A percentile compares a stretch with the other conserved stretches of the same genome.
Conservation (phyloP, 108 stramenopile genomes). For the Ochromonas danica region DNA sequence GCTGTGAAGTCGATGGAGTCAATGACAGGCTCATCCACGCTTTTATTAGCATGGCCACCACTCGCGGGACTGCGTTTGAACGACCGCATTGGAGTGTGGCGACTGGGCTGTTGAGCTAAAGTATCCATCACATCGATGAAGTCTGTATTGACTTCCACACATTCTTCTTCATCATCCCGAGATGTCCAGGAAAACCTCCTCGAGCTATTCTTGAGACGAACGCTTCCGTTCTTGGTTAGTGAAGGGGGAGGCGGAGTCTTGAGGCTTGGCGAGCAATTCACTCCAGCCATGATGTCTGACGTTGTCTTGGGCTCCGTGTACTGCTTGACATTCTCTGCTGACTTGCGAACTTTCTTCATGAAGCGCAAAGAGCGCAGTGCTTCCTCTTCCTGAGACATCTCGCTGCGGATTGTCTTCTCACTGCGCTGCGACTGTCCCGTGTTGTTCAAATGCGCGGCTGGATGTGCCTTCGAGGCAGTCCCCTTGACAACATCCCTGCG, state of each 20-base stretch:
- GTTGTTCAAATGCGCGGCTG: too few species aligned
- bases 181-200: not conserved
- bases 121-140: slow-evolving; percentile 57
- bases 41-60: not conserved
- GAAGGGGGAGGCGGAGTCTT: not conserved
- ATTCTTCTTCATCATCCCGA: slow-evolving; percentile 11
- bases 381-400: slow-evolving; percentile 28
- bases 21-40: not conserved
- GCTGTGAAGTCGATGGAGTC: not conserved
- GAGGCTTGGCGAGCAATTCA: not conserved
- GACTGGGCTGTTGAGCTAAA: slow-evolving; percentile 43
- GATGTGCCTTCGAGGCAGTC: too few species aligned
- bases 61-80: too few species aligned
- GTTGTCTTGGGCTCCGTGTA: not conserved
- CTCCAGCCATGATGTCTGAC: not conserved
- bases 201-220: not conserved
- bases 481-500: too few species aligned
- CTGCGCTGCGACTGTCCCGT: not conserved
- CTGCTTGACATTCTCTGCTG: not conserved
- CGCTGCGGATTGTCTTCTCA: not conserved
- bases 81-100: too few species aligned
- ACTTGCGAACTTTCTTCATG: not conserved
- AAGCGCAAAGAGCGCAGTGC: not conserved
- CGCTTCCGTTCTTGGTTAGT: not conserved
- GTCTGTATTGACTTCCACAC: not conserved